Base-by-base conservation (phyloP, 805 yeast genomes). In the Sugiyamaella floridensis region DNA sequence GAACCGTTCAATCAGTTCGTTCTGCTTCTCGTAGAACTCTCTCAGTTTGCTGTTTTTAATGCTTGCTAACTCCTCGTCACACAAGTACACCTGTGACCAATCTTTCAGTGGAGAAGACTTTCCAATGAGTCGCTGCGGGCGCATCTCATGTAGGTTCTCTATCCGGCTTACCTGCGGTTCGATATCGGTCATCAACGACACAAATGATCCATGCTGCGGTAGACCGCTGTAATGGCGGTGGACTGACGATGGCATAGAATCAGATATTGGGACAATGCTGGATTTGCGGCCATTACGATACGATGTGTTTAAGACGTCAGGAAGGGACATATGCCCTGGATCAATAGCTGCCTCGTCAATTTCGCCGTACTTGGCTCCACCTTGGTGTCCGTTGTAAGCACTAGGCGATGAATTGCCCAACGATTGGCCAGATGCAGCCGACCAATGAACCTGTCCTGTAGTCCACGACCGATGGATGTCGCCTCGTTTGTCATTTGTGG, bases 21-120 rank as follows among this genome's bases (percentile, higher is more conserved):
- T 86, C 66, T 85, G 92, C 2, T 68, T 63, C 43, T 67, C 65
- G 66, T 86, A 86, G 64, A 69, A 85, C 16, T 64, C 52, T 26
- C 72, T 67, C 4, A 78, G 51, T 42, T 57, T 63, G 19, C 61
- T 67, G 45, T 64, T 64, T 15, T 67, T 55, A 8, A 51, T 57
- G 14, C 59, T 49, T 26, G 52, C 28, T 29, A 71, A 49, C 37
- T 59, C 60, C 0, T 57, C 59, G 0, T 66, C 71, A 4, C 60
- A 34, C 15, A 60, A 54, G 51, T 49, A 58, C 55, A 11, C 50
- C 43, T 20, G 43, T 15, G 48, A 52, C 84, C 85, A 80, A 50
- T 76, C 69, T 19, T 55, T 56, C 29, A 76, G 58, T n/a, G 73
- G 67, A 40, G 60, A 60, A 4, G 69, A 59, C 34, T 63, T 57